Evolutionary conservation across 192 early-diverging fungal genomes (phyloP), one percentile per base, ranked within the genome.

Genomic region (Coemansia sp.): DNA sequence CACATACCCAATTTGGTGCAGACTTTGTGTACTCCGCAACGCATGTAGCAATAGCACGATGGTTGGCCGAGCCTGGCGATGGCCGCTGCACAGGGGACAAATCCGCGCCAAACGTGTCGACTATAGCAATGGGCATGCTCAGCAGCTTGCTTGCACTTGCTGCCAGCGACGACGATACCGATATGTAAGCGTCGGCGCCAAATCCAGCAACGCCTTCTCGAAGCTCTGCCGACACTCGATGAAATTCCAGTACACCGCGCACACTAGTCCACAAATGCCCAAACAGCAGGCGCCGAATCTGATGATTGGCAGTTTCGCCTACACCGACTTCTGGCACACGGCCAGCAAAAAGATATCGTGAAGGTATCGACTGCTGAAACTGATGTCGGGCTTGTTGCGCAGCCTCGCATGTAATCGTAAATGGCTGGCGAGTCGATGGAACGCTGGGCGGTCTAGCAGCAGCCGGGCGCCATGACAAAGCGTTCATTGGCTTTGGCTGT

Each of bases 151-250:
- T 34, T 35, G 24, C 17, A 22, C 22, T 34, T 35, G 29, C 17
- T 3, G n/a, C 41, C 8, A 14, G 35, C 5, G 17, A 15, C 17
- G 37, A n/a, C 22, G 29, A 40, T 41, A 63, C 53, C 7, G 42
- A 52, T 29, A 65, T 32, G 18, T 65, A 65, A 3, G 63, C 63
- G 36, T 65, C 63, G 14, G 63, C 63, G 34, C 63, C 63, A 33
- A 65, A 65, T 12, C 63, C 63, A 4, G 34, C 53, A n/a, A 56
- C 32, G 0, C 63, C 63, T 8, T 44, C 55, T 12, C 53, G 43
- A 4, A 65, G 21, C 8, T 65, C 55, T 1, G 40, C 63, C 1
- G 10, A 34, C 11, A 27, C 40, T 11, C 26, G n/a, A 5, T 22
- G 27, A 19, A 29, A 10, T 33, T 39, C 34, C 7, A 65, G 43